Evolutionary conservation across 805 yeast species (phyloP).

Genomic region (Candida manassasensis): DNA sequence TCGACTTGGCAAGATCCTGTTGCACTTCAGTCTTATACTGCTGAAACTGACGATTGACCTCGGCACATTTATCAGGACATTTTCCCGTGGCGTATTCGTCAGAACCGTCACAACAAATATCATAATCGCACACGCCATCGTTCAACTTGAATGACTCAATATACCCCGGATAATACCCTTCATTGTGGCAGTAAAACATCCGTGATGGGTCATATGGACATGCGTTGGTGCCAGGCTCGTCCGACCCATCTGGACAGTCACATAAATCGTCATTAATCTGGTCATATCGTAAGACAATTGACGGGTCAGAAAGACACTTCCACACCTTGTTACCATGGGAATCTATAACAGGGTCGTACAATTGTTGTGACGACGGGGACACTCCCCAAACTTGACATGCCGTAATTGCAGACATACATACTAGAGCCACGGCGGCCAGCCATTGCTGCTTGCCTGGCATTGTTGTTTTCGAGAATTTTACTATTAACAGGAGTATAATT

Average conservation of each 20-base stretch:
- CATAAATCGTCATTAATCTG: slow-evolving; percentile 86
- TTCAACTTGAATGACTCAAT: slow-evolving; percentile 67
- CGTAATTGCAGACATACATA: too few species aligned
- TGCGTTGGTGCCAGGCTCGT: slow-evolving; percentile 94
- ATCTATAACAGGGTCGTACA: slow-evolving; percentile 48
- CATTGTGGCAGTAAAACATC: slow-evolving; percentile 70
- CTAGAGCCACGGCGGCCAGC: too few species aligned
- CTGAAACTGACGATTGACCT: slow-evolving; percentile 40
- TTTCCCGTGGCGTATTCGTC: slow-evolving; percentile 56
- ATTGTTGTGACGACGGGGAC: slow-evolving; percentile 30
- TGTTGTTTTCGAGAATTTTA: background rate
- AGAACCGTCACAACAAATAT: slow-evolving; percentile 87
- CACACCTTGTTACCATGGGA: slow-evolving; percentile 42
- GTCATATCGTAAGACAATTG: slow-evolving; percentile 51
- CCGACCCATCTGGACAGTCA: slow-evolving; percentile 97
- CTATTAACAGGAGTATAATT: background rate
- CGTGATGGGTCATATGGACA: slow-evolving; percentile 40
- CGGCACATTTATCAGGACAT: slow-evolving; percentile 56
- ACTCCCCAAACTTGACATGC: slow-evolving; percentile 30
- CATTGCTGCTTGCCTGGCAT: slow-evolving; percentile 4
- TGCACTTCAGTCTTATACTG: slow-evolving; percentile 8
- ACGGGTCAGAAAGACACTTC: slow-evolving; percentile 66
- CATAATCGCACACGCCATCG: slow-evolving; percentile 92
- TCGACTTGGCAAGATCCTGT: slow-evolving; percentile 19
- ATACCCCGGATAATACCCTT: slow-evolving; percentile 59